Evolutionary conservation across 129 eudicot genomes (phyloP).

Genomic region (Helianthus tuberosus): DNA sequence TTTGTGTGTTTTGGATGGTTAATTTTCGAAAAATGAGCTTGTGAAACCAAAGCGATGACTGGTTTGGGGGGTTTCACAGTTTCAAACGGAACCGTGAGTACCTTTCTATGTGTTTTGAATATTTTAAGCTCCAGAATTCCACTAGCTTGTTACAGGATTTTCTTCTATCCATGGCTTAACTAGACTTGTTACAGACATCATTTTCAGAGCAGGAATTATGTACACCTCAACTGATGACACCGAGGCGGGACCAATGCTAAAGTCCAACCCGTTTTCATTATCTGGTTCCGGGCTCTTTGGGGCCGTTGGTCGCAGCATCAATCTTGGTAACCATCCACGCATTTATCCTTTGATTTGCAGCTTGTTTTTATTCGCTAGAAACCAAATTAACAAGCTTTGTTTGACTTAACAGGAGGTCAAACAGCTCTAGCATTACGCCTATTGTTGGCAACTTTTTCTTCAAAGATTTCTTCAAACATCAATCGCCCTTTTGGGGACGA

Average conservation of each 20-base stretch:
- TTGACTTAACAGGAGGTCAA: slow-evolving; percentile 64
- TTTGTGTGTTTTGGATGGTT: no score
- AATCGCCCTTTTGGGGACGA: slow-evolving; percentile 92
- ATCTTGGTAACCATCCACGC: slow-evolving; percentile 54
- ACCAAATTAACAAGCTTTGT: slow-evolving; percentile 11
- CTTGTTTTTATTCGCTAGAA: not conserved
- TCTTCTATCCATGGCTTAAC: slow-evolving; percentile 62
- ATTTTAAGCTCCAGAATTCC: slow-evolving; percentile 4
- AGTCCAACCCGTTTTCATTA: slow-evolving; percentile 71
- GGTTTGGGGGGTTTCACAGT: no score
- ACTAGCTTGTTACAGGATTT: not conserved
- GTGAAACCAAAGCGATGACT: no score
- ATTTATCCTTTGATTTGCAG: slow-evolving; percentile 10
- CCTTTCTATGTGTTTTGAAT: not conserved
- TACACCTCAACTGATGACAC: slow-evolving; percentile 63
- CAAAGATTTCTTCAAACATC: slow-evolving; percentile 72
- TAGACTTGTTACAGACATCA: slow-evolving; percentile 75
- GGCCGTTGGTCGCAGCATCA: slow-evolving; percentile 87
- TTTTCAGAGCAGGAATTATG: slow-evolving; percentile 99
- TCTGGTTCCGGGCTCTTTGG: slow-evolving; percentile 80
- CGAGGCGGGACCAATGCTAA: slow-evolving; percentile 46
- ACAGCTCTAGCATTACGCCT: slow-evolving; percentile 79
- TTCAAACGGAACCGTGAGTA: no score
- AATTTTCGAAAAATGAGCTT: no score
- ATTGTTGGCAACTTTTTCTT: slow-evolving; percentile 74